phyloP scores from a whole-genome alignment of 1,139 yeast genomes.

The Pichia sp. region DNA sequence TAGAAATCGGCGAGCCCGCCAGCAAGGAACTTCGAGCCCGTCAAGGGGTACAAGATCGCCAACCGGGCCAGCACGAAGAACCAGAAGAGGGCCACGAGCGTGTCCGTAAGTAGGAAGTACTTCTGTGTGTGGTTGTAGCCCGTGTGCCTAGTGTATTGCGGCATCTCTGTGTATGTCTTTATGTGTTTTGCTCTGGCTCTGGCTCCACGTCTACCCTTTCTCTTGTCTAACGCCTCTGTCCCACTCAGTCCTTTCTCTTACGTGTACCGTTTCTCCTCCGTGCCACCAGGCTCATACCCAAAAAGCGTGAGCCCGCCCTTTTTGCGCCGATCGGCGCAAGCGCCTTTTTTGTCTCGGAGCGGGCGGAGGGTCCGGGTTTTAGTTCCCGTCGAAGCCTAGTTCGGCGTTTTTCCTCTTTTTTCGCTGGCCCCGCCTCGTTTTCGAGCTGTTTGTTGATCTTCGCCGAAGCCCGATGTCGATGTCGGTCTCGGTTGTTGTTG shows the following conservation, averaged over 20 bases:
- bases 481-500: not conserved
- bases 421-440: not conserved
- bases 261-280: too few species aligned
- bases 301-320: too few species aligned
- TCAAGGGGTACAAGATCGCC: constrained; percentile 11
- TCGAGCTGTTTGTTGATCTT: not conserved
- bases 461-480: not conserved
- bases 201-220: too few species aligned
- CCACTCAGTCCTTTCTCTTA: too few species aligned
- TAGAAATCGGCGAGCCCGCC: constrained; percentile 18
- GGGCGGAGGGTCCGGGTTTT: not conserved
- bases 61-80: constrained; percentile 7
- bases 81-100: constrained; percentile 10
- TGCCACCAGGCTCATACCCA: too few species aligned
- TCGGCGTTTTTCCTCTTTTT: not conserved
- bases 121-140: constrained; percentile 10
- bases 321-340: not conserved
- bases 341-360: not conserved
- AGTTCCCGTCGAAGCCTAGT: not conserved
- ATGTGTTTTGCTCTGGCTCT: too few species aligned
- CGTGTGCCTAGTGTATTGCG: not conserved
- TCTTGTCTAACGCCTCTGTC: too few species aligned
- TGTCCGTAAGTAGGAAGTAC: constrained; percentile 9
- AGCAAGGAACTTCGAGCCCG: constrained; percentile 14
- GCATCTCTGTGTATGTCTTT: not conserved